Evolutionary conservation across 306 rosid genomes (phyloP).

Genomic region (Lagenaria siceraria): DNA sequence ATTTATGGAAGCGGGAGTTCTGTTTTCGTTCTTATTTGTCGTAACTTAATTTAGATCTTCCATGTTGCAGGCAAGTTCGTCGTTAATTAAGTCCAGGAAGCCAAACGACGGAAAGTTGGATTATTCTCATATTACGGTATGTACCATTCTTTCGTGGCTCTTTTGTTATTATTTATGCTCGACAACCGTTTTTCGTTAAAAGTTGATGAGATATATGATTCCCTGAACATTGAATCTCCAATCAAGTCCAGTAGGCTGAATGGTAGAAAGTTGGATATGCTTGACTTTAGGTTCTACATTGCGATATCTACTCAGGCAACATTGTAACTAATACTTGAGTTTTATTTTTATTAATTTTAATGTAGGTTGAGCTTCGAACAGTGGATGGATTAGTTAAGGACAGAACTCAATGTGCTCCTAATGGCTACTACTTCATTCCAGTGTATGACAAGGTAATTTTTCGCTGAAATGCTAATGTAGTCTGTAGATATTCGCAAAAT

Average conservation of each 20-base stretch:
- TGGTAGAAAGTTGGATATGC: not conserved
- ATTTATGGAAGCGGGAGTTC: not conserved
- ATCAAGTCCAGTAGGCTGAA: not conserved
- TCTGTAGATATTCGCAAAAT: not conserved
- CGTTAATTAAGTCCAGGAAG: slow-evolving; percentile 64
- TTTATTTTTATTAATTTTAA: not conserved
- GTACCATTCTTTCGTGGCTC: not conserved
- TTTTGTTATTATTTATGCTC: not conserved
- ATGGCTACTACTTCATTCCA: slow-evolving; percentile 97
- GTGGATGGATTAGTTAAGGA: slow-evolving; percentile 90
- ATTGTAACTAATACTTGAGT: not conserved
- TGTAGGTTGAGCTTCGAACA: slow-evolving; percentile 89
- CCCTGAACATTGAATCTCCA: not conserved
- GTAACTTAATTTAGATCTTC: not conserved
- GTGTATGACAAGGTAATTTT: slow-evolving; percentile 83
- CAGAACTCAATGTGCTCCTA: slow-evolving; percentile 94
- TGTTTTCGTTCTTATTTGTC: not conserved
- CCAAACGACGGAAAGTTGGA: slow-evolving; percentile 62
- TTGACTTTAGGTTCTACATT: not conserved
- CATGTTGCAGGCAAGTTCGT: slow-evolving; percentile 56
- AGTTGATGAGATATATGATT: not conserved
- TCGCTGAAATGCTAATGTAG: not conserved
- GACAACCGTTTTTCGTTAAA: not conserved
- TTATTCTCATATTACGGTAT: slow-evolving; percentile 75
- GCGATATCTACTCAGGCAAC: not conserved